Evolutionary conservation across 2,329 filamentous ascomycete species (phyloP).

Genomic region (Bipolaris zeicola): DNA sequence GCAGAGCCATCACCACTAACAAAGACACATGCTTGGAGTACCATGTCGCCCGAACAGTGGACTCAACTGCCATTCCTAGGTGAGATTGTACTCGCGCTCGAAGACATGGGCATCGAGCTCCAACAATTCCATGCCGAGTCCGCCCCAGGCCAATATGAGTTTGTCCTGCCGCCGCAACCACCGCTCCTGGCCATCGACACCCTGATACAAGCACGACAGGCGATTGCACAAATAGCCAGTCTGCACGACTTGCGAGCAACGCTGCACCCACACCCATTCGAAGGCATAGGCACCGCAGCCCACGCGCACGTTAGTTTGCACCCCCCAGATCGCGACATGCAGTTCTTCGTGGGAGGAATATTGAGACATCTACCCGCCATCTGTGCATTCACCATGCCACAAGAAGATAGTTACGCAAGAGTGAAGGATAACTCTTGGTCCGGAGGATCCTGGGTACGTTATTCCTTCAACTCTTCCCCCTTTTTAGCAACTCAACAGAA

Average conservation of each 20-base stretch:
- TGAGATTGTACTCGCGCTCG: slow-evolving; percentile 67
- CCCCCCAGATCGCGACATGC: slow-evolving; percentile 59
- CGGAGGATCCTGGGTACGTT: slow-evolving; percentile 8
- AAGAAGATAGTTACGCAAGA: slow-evolving; percentile 70
- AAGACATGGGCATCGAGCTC: slow-evolving; percentile 66
- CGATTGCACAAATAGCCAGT: slow-evolving; percentile 68
- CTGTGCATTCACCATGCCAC: slow-evolving; percentile 71
- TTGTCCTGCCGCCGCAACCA: slow-evolving; percentile 68
- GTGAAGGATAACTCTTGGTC: slow-evolving; percentile 66
- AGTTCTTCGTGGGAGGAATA: slow-evolving; percentile 73
- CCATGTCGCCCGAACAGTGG: slow-evolving; percentile 66
- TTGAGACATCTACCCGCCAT: slow-evolving; percentile 69
- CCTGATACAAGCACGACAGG: slow-evolving; percentile 72
- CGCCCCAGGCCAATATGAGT: slow-evolving; percentile 76
- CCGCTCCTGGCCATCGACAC: slow-evolving; percentile 73
- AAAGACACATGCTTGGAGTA: slow-evolving; percentile 73
- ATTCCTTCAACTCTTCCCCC: neutral
- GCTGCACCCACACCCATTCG: slow-evolving; percentile 73
- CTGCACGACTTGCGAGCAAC: slow-evolving; percentile 69
- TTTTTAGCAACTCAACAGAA: neutral
- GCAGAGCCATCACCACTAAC: slow-evolving; percentile 54
- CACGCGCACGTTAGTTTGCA: slow-evolving; percentile 74
- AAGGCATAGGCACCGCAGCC: slow-evolving; percentile 66
- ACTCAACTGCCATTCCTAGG: slow-evolving; percentile 65
- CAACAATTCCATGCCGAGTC: slow-evolving; percentile 78